A percentile compares a stretch with the other conserved stretches of the same genome.
Conservation (phyloP, 345 rosid species). For the Turritis glabra region DNA sequence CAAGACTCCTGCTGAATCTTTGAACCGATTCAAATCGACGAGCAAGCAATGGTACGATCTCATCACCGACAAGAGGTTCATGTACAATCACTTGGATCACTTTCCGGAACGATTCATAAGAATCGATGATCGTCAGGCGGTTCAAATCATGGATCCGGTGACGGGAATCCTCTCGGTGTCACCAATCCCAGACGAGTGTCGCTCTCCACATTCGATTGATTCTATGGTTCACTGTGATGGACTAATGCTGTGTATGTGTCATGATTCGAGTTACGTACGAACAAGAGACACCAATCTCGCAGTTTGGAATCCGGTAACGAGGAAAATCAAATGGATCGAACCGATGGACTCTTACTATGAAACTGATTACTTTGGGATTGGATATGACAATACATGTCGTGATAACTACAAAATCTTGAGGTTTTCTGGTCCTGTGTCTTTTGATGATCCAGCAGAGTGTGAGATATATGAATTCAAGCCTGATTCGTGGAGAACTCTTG, state of each 20-base stretch:
- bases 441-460: not conserved
- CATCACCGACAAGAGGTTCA: not conserved
- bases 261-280: not conserved
- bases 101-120: not conserved
- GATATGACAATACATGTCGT: not conserved
- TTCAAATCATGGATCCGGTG: not conserved
- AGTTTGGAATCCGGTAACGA: not conserved
- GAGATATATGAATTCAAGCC: not conserved
- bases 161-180: not conserved
- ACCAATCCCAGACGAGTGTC: not conserved
- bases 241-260: not conserved
- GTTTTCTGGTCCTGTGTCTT: not conserved
- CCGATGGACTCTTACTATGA: not conserved
- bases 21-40: not conserved
- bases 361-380: not conserved
- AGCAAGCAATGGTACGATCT: not conserved
- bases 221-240: not conserved
- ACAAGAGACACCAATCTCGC: not conserved
- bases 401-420: not conserved
- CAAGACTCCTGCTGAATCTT: not conserved
- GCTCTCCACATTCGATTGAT: accelerated
- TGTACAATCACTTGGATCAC: not conserved
- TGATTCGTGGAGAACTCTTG: not conserved
- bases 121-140: not conserved
- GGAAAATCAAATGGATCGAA: not conserved